Percentiles rank a stretch among this genome's conserved stretches.
Evolutionary conservation across 257 asterid genomes (phyloP).

Genomic region (Thymus mandschuricus): DNA sequence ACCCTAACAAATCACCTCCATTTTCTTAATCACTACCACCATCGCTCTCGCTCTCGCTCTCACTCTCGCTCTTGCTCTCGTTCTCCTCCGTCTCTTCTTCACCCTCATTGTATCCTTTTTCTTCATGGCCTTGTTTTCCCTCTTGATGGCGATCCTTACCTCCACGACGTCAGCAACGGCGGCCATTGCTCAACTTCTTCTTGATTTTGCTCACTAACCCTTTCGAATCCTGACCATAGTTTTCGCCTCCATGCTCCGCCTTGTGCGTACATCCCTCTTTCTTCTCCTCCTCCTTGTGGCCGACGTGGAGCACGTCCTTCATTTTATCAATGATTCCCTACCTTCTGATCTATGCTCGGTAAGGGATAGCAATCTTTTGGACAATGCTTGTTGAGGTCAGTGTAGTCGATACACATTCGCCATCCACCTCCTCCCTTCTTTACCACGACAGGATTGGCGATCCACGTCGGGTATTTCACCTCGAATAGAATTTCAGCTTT

Average conservation of each 20-base stretch:
- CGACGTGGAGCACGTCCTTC: conserved; percentile 4
- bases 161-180: conserved; percentile 7
- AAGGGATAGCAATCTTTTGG: no score
- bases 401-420: no score
- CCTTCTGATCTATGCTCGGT: background rate
- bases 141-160: conserved; percentile 4
- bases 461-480: no score
- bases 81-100: background rate
- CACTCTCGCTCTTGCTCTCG: background rate
- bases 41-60: background rate
- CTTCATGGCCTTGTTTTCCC: conserved; percentile 23
- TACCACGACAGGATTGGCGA: no score
- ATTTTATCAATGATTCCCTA: conserved; percentile 4
- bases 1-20: background rate
- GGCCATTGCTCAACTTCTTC: conserved; percentile 31
- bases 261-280: background rate
- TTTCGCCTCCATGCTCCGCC: conserved; percentile 30
- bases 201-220: conserved; percentile 37
- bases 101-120: background rate
- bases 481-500: no score
- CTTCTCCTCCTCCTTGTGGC: conserved; percentile 12
- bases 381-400: no score
- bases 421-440: no score
- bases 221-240: conserved; percentile 24
- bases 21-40: background rate